Evolutionary conservation across 768 basidiomycete genomes (phyloP), one percentile per base, ranked within the genome.

Genomic region (Podaxis mareebaensis): DNA sequence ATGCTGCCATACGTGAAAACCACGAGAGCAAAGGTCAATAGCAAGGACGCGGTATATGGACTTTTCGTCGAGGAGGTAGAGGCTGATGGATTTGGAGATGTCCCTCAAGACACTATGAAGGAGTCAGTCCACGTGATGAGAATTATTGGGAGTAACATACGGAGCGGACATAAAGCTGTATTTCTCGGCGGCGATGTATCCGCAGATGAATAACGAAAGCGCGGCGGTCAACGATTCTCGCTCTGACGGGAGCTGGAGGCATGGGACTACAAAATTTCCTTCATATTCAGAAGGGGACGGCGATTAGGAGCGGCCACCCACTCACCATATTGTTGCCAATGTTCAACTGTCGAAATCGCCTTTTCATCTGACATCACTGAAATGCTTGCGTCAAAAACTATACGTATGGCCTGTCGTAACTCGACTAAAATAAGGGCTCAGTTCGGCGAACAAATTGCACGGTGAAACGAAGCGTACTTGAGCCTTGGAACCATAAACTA

Each of bases 1-100:
- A 67, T 94, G 88, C 70, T 97, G 95, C 95, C 96, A 99, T 54
- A 96, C 87, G 51, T 90, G 84, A 71, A 98, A 99, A 0, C 96
- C 96, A 51, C 92, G 87, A 1, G 92, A 89, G 68, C 93, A 95
- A 10, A 98, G 79, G 69, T 99, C 96, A 66, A 97, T 88, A 0
- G 92, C 94, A 12, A 95, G 79, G 3, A 85, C 79, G 6, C 89
- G 79, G 71, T 92, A 85, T 1, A 79, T 79, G 0, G 88, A 87
- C 6, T 81, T 77, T 54, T 90, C 87, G 63, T 93, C 89, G 59
- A 93, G 83, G 12, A 99, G 80, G 69, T 90, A 95, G 8, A 89
- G 67, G 0, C 83, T 80, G 60, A 98, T 85, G 0, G 95, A 96
- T 69, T 89, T 90, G 0, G 96, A 88, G 57, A 95, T 87, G 66